A percentile compares a stretch with the other conserved stretches of the same genome.
These are phyloP conservation scores for Cocos nucifera DNA, from an alignment of 176 grass and related monocot species.

Conservation along the genomic window DNA sequence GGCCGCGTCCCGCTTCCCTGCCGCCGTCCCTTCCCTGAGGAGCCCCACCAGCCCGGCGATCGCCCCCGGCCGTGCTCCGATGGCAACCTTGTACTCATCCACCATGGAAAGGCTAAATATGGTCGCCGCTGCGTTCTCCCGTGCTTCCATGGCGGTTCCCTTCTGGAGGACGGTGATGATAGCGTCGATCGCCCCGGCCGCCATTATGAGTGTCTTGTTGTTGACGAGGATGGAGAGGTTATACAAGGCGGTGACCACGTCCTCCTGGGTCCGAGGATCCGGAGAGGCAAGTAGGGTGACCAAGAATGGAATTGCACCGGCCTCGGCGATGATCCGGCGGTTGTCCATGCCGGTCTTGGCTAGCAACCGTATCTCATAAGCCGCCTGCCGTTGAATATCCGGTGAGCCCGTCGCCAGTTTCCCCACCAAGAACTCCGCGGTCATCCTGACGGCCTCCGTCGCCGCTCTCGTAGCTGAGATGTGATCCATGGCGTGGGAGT, in stretches of 20 bases:
- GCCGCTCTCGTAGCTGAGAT: neutral
- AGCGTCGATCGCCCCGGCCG: slow-evolving; percentile 12
- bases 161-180: slow-evolving; percentile 1
- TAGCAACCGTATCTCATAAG: slow-evolving; percentile 9
- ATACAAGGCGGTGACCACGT: slow-evolving; percentile 6
- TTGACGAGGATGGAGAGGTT: slow-evolving; percentile 15
- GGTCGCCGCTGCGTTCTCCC: slow-evolving; percentile 16
- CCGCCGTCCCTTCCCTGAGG: neutral
- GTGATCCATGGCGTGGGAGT: neutral
- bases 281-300: neutral
- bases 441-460: slow-evolving; percentile 12
- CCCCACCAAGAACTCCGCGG: slow-evolving; percentile 10
- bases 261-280: neutral
- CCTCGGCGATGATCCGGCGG: slow-evolving; percentile 8
- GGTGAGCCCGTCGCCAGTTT: neutral
- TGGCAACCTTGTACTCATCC: neutral
- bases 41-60: slow-evolving; percentile 5
- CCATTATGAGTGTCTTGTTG: slow-evolving; percentile 13
- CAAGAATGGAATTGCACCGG: slow-evolving; percentile 17
- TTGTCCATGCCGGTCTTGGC: slow-evolving; percentile 9
- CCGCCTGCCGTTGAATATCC: neutral
- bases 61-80: neutral
- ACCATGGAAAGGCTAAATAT: slow-evolving; percentile 9
- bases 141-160: neutral
- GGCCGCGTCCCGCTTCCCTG: slow-evolving; percentile 10